phyloP scores from a whole-genome alignment of 257 asterid species.

The Anisodus acutangulus region DNA sequence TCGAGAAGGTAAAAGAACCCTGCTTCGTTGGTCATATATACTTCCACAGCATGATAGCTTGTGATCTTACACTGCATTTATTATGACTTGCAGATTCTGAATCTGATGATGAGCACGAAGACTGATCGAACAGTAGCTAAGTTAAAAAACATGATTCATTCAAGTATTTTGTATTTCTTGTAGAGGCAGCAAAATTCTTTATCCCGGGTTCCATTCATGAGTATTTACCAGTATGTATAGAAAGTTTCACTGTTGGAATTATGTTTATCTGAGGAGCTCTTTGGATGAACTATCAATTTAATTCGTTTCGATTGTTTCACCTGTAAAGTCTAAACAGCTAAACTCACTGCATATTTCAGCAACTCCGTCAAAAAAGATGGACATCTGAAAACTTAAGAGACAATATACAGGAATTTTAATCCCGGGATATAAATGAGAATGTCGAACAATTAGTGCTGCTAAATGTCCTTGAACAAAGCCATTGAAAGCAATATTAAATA shows the following conservation, averaged over 20 bases:
- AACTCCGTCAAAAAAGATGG: not conserved
- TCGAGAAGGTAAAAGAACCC: constrained; percentile 42
- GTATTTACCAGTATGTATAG: not conserved
- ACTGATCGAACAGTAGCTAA: constrained; percentile 30
- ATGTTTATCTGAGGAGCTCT: not conserved
- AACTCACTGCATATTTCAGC: not conserved
- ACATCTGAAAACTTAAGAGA: not conserved
- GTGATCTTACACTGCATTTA: not conserved
- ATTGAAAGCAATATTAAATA: not conserved
- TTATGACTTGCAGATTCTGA: constrained; percentile 38
- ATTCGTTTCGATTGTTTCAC: not conserved
- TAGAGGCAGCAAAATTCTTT: not conserved
- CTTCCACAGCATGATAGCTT: not conserved
- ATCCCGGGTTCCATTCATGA: not conserved
- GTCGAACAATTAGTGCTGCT: not conserved
- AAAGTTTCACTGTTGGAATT: not conserved
- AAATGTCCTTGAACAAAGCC: not conserved
- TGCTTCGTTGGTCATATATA: not conserved
- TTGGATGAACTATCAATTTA: not conserved
- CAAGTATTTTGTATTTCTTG: not conserved
- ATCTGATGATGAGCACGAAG: constrained; percentile 37
- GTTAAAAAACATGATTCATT: not conserved
- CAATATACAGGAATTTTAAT: not conserved
- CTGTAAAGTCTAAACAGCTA: not conserved
- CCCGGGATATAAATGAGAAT: not conserved